Percentiles rank a stretch among this genome's conserved stretches.
Evolutionary conservation across 2,329 filamentous ascomycete genomes (phyloP).

Genomic region (Botrytis deweyae): DNA sequence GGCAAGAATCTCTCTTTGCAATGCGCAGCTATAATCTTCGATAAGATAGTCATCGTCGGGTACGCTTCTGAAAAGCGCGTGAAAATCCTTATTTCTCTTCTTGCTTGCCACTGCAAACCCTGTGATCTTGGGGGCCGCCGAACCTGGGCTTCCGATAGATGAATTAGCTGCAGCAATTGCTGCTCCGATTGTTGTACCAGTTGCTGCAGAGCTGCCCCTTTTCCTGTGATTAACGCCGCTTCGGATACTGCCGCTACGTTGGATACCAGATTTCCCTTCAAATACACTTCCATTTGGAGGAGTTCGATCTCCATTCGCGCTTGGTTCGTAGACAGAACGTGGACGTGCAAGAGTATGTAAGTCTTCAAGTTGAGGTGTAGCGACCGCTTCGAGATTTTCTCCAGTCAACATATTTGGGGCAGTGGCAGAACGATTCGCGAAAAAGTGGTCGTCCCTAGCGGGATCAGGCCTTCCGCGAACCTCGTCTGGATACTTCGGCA

Average conservation of each 20-base stretch:
- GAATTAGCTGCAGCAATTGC: slow-evolving; percentile 69
- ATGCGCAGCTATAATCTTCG: slow-evolving; percentile 94
- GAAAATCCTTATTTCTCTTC: slow-evolving; percentile 94
- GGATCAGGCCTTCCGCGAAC: slow-evolving; percentile 32
- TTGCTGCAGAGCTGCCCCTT: slow-evolving; percentile 75
- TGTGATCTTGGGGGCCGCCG: slow-evolving; percentile 71
- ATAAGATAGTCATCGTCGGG: slow-evolving; percentile 98
- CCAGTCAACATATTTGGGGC: slow-evolving; percentile 18
- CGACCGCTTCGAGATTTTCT: slow-evolving; percentile 29
- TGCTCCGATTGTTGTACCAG: slow-evolving; percentile 61
- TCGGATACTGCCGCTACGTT: slow-evolving; percentile 63
- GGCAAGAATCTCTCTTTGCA: slow-evolving; percentile 92
- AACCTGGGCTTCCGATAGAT: slow-evolving; percentile 63
- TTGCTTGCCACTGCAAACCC: slow-evolving; percentile 96
- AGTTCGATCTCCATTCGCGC: slow-evolving; percentile 57
- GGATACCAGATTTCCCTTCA: slow-evolving; percentile 55
- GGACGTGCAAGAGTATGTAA: slow-evolving; percentile 39
- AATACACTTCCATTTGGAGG: slow-evolving; percentile 64
- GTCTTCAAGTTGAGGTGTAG: slow-evolving; percentile 33
- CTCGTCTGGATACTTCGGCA: slow-evolving; percentile 53
- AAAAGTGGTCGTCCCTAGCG: slow-evolving; percentile 31
- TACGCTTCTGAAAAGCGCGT: slow-evolving; percentile 89
- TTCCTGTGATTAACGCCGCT: slow-evolving; percentile 61
- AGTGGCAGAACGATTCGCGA: slow-evolving; percentile 10
- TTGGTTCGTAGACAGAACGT: slow-evolving; percentile 52